phyloP scores from a whole-genome alignment of 2,329 filamentous ascomycete genomes.

The Talaromyces sp. region DNA sequence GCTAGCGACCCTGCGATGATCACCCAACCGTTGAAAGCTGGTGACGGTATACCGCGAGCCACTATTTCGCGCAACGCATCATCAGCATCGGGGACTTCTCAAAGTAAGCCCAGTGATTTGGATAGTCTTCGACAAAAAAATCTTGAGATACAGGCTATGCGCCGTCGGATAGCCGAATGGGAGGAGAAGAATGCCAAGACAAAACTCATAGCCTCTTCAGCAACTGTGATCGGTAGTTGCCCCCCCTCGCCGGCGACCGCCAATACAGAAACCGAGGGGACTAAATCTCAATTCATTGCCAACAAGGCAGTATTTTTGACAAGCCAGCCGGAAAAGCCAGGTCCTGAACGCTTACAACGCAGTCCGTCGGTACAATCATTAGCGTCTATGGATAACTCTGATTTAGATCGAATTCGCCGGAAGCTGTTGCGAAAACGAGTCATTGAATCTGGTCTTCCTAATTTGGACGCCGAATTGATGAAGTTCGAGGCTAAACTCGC shows the following conservation, averaged over 20 bases:
- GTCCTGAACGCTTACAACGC: conserved; percentile 16
- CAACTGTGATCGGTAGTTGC: background rate
- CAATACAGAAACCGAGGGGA: background rate
- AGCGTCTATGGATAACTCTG: conserved; percentile 23
- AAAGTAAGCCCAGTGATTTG: conserved; percentile 36
- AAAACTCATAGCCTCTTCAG: conserved; percentile 37
- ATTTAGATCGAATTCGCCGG: conserved; percentile 32
- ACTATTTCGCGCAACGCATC: conserved; percentile 20
- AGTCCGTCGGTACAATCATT: conserved; percentile 22
- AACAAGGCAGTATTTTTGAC: background rate
- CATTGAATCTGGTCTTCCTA: conserved; percentile 47
- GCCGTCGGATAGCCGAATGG: conserved; percentile 48
- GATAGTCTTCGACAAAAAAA: conserved; percentile 48
- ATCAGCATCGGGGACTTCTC: conserved; percentile 33
- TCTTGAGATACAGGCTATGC: conserved; percentile 47
- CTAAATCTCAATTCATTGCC: conserved; percentile 9
- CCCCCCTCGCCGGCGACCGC: background rate
- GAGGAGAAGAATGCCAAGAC: conserved; percentile 33
- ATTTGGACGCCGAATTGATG: conserved; percentile 44
- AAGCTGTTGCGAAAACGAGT: conserved; percentile 45
- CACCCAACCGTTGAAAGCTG: background rate
- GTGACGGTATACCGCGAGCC: background rate
- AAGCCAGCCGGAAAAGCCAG: background rate
- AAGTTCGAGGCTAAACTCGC: conserved; percentile 35
- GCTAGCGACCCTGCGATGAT: conserved; percentile 19